These are phyloP conservation scores for Aspergillus clavatus DNA, from an alignment of 2,329 filamentous ascomycete species.

Conservation along the genomic window DNA sequence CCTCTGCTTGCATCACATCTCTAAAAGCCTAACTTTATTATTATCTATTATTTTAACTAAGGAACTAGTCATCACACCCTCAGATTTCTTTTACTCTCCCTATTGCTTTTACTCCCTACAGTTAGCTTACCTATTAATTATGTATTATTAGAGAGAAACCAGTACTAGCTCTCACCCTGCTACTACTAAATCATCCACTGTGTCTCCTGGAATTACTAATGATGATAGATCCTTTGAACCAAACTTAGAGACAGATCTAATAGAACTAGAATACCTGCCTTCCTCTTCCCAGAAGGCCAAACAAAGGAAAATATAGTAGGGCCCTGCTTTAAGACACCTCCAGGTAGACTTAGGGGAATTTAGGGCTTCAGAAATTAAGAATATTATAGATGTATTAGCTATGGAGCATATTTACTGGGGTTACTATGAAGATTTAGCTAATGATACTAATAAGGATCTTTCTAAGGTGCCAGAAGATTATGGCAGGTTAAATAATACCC, in stretches of 20 bases:
- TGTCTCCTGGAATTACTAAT: constrained; percentile 7
- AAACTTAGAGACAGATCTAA: constrained; percentile 12
- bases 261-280: constrained; percentile 8
- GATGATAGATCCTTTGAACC: constrained; percentile 8
- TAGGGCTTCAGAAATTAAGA: background rate
- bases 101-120: constrained; percentile 5
- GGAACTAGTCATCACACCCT: too few relatives aligned
- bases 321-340: constrained; percentile 1
- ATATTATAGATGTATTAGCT: constrained; percentile 3
- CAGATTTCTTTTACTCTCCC: background rate
- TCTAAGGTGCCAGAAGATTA: constrained; percentile 18
- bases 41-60: too few relatives aligned
- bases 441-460: constrained; percentile 20
- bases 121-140: constrained; percentile 2
- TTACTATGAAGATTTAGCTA: constrained; percentile 13
- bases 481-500: constrained; percentile 13
- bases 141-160: constrained; percentile 2
- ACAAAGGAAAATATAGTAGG: constrained; percentile 3
- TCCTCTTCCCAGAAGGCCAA: constrained; percentile 4
- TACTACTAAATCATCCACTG: constrained; percentile 9
- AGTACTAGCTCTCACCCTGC: constrained; percentile 3
- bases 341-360: background rate
- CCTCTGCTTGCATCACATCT: constrained; percentile 4
- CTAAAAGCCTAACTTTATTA: background rate
- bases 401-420: constrained; percentile 6